Evolutionary conservation across 2,329 filamentous ascomycete genomes (phyloP).

Genomic region (Alternaria ventricosa): DNA sequence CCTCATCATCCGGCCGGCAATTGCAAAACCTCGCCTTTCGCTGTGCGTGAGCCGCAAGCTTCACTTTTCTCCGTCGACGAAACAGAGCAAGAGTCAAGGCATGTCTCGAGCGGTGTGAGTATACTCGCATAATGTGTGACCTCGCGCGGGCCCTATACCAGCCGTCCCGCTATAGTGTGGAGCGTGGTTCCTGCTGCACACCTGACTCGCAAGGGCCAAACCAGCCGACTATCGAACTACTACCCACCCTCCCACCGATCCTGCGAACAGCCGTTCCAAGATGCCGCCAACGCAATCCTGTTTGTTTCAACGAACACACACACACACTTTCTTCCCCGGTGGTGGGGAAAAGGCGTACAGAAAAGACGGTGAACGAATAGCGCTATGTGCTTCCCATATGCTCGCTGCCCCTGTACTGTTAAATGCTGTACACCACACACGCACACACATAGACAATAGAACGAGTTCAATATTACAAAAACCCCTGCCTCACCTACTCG

Average conservation of each 20-base stretch:
- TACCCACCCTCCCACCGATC: background rate
- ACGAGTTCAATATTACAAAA: background rate
- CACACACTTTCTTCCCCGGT: background rate
- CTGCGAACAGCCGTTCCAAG: conserved; percentile 17
- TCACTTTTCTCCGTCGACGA: background rate
- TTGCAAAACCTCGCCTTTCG: background rate
- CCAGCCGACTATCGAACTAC: background rate
- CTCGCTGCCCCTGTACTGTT: background rate
- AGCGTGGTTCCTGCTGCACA: background rate
- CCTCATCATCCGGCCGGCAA: background rate
- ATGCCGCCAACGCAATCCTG: conserved; percentile 1
- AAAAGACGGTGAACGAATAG: conserved; percentile 4
- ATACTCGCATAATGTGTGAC: conserved; percentile 8
- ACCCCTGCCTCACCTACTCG: background rate
- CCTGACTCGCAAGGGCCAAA: background rate
- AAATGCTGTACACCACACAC: background rate
- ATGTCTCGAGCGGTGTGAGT: conserved; percentile 5
- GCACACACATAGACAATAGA: background rate
- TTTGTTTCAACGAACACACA: background rate
- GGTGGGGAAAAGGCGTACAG: background rate
- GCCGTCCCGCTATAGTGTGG: conserved; percentile 2
- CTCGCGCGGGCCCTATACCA: background rate
- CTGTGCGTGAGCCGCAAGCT: background rate
- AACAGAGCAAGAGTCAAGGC: background rate
- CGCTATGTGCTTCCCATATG: background rate